Base-by-base conservation (phyloP, 208 protist genomes). In the Endotrypanum monterogeii region DNA sequence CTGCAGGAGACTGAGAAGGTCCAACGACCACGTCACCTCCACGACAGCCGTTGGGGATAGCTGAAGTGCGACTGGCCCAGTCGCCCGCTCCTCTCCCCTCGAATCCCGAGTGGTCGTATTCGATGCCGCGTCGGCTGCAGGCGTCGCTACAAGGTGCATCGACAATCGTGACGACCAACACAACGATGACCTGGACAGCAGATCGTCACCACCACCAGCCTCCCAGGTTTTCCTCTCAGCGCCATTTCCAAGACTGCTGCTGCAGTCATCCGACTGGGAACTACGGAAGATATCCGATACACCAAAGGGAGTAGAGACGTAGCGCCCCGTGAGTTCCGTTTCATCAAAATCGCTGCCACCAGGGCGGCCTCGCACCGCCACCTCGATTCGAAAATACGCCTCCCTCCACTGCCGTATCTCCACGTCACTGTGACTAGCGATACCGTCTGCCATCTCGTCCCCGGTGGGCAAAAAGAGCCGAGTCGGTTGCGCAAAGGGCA, bases 11-110 rank as follows among this genome's bases (percentile, higher is more conserved):
- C 68, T 68, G 32, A 74, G 41, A 2, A 74, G 23, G 41, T 79
- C 74, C 28, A 79, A 30, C 20, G 67, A 50, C 74, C 74, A 79
- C 46, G 25, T 66, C 68, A 74, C 28, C 61, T 79, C 74, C 60
- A 74, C 63, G 3, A 18, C 32, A 35, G 67, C 74, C 12, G 7
- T 54, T 11, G 67, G 44, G 11, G 37, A 18, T 37, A 30, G 23
- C 23, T 12, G 37, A 65, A 35, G 60, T 37, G 60, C 18, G 8
- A 65, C 35, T 23, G 37, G 60, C 35, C 60, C 60, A 18, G 60
- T 9, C 23, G 25, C 18, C 60, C 11, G 37, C 23, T 16, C 60
- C 60, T 65, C 44, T 39, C 25, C 60, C 9, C 23, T 25, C 2
- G 23, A 16, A 23, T 65, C 60, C 6, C 18, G 37, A 39, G 23